These are phyloP conservation scores for Sungouiozyma intestinalis DNA, from an alignment of 805 yeast genomes.

Conservation along the genomic window DNA sequence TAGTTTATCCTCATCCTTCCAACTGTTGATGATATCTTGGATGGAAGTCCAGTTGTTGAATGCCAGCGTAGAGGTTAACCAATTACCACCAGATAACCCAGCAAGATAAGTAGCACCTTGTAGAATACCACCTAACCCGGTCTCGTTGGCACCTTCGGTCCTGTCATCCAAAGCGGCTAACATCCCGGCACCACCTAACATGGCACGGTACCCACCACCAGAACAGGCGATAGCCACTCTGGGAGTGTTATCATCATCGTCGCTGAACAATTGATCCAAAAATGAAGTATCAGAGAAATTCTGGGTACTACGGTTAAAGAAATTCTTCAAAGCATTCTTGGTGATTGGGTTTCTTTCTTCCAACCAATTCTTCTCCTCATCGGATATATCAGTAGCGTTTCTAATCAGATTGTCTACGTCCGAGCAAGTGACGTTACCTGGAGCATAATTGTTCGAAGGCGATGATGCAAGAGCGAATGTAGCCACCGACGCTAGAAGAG, in stretches of 20 bases:
- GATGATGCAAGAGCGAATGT: slow-evolving; percentile 33
- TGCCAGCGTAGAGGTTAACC: slow-evolving; percentile 64
- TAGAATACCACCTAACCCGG: slow-evolving; percentile 63
- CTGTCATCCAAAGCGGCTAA: slow-evolving; percentile 74
- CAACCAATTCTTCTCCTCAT: slow-evolving; percentile 44
- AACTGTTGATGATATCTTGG: slow-evolving; percentile 39
- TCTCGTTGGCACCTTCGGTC: slow-evolving; percentile 42
- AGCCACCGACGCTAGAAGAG: neutral
- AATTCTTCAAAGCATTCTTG: slow-evolving; percentile 35
- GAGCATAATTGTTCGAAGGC: slow-evolving; percentile 51
- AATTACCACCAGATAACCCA: slow-evolving; percentile 78
- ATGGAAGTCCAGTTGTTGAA: slow-evolving; percentile 67
- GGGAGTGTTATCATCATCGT: slow-evolving; percentile 22
- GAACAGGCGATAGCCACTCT: slow-evolving; percentile 54
- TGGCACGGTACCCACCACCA: slow-evolving; percentile 91
- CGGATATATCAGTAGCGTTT: slow-evolving; percentile 37
- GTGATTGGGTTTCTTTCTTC: slow-evolving; percentile 37
- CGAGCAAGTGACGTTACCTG: slow-evolving; percentile 50
- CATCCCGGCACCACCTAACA: slow-evolving; percentile 78
- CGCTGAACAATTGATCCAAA: slow-evolving; percentile 14
- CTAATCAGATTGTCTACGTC: slow-evolving; percentile 33
- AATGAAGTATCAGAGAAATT: slow-evolving; percentile 14
- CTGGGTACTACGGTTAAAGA: slow-evolving; percentile 33
- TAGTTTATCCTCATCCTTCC: slow-evolving; percentile 6
- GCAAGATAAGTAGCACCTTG: slow-evolving; percentile 61